Conservation (phyloP, 495 filamentous ascomycete species). For the Acidomyces sp. region DNA sequence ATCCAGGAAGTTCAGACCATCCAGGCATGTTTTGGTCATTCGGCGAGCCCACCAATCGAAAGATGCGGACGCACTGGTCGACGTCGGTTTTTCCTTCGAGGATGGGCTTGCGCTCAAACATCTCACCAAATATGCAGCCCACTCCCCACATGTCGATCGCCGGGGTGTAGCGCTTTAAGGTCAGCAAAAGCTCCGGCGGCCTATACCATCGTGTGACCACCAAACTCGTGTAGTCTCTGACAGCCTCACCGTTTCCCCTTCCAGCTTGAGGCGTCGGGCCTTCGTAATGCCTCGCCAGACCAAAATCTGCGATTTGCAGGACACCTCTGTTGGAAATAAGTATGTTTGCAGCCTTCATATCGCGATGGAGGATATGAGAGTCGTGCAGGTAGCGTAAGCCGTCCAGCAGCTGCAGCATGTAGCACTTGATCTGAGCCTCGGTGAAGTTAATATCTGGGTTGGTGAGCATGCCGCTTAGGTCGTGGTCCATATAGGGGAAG, state of each 20-base stretch:
- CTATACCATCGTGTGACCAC: constrained; percentile 97
- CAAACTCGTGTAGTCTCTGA: constrained; percentile 80
- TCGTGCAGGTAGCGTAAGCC: constrained; percentile 82
- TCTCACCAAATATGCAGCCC: constrained; percentile 94
- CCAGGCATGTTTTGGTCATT: constrained; percentile 90
- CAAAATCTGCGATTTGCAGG: constrained; percentile 95
- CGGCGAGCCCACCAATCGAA: constrained; percentile 82
- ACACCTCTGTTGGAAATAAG: constrained; percentile 91
- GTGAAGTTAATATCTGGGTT: constrained; percentile 81
- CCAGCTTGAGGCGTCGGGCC: constrained; percentile 68
- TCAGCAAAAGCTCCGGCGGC: constrained; percentile 82
- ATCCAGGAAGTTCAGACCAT: constrained; percentile 68
- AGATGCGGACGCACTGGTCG: constrained; percentile 84
- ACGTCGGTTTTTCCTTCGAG: constrained; percentile 76
- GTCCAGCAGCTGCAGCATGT: constrained; percentile 85
- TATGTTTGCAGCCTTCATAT: constrained; percentile 98
- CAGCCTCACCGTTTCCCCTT: constrained; percentile 69
- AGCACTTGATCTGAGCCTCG: constrained; percentile 91
- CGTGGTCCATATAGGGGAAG: constrained; percentile 97
- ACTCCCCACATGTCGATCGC: constrained; percentile 98
- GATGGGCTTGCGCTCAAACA: constrained; percentile 90
- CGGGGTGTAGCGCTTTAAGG: constrained; percentile 77
- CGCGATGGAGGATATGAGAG: constrained; percentile 80
- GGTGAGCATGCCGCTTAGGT: constrained; percentile 87
- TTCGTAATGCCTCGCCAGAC: constrained; percentile 85